Conservation (phyloP, 306 rosid genomes). For the Casuarina equisetifolia region DNA sequence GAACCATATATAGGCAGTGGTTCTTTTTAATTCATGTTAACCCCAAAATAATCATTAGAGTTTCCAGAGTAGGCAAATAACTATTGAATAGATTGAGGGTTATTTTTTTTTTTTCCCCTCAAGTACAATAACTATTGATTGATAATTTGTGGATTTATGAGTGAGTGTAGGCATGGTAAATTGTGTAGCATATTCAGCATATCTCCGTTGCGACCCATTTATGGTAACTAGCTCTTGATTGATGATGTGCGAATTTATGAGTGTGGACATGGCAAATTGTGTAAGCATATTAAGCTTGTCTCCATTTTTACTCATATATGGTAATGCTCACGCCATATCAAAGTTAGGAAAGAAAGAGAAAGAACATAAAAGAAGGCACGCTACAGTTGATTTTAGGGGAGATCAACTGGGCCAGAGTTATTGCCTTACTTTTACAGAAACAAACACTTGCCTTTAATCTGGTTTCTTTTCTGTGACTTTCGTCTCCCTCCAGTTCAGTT, state of each 20-base stretch:
- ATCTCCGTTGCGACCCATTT: not conserved
- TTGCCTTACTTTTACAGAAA: not conserved
- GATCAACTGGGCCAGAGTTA: not conserved
- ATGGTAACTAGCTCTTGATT: not conserved
- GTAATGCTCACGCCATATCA: too few species aligned
- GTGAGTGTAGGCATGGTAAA: not conserved
- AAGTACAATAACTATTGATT: not conserved
- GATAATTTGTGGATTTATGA: not conserved
- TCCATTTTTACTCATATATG: too few species aligned
- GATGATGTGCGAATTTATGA: too few species aligned
- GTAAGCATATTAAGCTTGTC: too few species aligned
- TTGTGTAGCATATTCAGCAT: not conserved
- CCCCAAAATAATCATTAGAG: not conserved
- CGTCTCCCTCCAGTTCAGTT: not conserved
- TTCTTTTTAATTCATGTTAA: not conserved
- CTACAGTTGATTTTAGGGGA: not conserved
- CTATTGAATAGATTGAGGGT: too few species aligned
- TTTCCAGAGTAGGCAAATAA: not conserved
- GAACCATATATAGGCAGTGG: not conserved
- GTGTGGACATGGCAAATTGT: too few species aligned
- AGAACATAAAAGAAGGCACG: not conserved
- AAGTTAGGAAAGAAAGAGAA: not conserved
- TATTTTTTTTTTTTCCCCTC: not conserved
- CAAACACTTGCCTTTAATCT: not conserved
- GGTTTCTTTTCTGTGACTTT: not conserved